Evolutionary conservation across 2,329 filamentous ascomycete species (phyloP).

Genomic region (Pseudogymnoascus pannorum): DNA sequence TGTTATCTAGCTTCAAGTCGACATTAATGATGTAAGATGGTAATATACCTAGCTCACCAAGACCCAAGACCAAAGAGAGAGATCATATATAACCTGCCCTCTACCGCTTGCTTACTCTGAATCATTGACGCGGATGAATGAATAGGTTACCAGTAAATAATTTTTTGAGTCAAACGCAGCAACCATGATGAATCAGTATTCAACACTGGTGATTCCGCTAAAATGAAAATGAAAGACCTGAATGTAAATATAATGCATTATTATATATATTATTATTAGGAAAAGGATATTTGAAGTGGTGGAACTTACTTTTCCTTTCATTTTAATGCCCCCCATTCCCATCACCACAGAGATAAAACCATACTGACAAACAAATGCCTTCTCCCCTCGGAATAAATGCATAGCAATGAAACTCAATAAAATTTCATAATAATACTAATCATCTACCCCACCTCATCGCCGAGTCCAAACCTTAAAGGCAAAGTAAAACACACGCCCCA

Average conservation of each 20-base stretch:
- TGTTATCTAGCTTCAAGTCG: not conserved
- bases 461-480: not conserved
- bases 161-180: not conserved
- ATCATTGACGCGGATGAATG: not conserved
- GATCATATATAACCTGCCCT: not conserved
- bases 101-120: not conserved
- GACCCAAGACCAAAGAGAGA: not conserved
- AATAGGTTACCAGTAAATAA: not conserved
- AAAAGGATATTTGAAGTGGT: not conserved
- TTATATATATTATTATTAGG: not conserved
- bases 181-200: not conserved
- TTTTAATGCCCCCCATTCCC: not conserved
- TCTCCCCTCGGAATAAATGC: not conserved
- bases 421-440: slow-evolving; percentile 8
- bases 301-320: not conserved
- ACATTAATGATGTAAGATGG: not conserved
- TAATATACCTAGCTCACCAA: not conserved
- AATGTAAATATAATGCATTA: not conserved
- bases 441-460: not conserved
- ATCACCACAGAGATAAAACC: not conserved
- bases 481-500: not conserved
- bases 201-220: not conserved
- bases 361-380: not conserved
- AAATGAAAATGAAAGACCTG: not conserved
- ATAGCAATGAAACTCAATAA: not conserved